A percentile compares a stretch with the other conserved stretches of the same genome.
Evolutionary conservation across 345 rosid species (phyloP).

Genomic region (Carallia brachiata): DNA sequence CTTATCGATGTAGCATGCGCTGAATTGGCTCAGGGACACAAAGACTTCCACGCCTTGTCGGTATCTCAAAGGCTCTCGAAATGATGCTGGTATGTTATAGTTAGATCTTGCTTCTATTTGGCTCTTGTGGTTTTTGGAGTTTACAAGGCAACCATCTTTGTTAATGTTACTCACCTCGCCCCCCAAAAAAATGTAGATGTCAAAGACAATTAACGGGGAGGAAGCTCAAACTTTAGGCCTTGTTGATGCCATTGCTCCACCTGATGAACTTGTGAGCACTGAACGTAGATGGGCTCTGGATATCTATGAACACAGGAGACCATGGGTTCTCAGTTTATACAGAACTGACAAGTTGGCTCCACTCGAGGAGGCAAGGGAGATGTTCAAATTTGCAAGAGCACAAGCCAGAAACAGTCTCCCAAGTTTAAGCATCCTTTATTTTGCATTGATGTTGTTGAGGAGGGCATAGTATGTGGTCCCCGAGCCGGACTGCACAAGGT

Average conservation of each 20-base stretch:
- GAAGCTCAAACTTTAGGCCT: slow-evolving; percentile 80
- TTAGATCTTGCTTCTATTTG: slow-evolving; percentile 18
- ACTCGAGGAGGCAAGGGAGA: slow-evolving; percentile 87
- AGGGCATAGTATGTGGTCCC: slow-evolving; percentile 78
- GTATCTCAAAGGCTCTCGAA: slow-evolving; percentile 83
- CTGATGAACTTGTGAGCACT: slow-evolving; percentile 52
- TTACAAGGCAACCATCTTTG: background rate
- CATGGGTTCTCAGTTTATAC: slow-evolving; percentile 78
- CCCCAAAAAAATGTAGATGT: slow-evolving; percentile 43
- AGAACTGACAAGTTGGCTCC: slow-evolving; percentile 78
- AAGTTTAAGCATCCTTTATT: slow-evolving; percentile 74
- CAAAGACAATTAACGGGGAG: slow-evolving; percentile 69
- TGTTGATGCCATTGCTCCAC: slow-evolving; percentile 71
- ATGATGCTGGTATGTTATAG: slow-evolving; percentile 81
- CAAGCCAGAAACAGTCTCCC: slow-evolving; percentile 73
- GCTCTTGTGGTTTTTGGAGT: slow-evolving; percentile 10
- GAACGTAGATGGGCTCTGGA: slow-evolving; percentile 90
- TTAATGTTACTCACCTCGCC: slow-evolving; percentile 2
- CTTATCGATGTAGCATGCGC: slow-evolving; percentile 11
- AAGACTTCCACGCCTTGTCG: slow-evolving; percentile 98
- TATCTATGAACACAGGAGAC: slow-evolving; percentile 61
- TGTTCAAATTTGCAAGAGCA: slow-evolving; percentile 71
- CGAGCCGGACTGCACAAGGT: slow-evolving; percentile 87
- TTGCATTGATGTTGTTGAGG: slow-evolving; percentile 82
- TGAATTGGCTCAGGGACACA: slow-evolving; percentile 75